These are phyloP conservation scores for Syncephalastrum monosporum DNA, from an alignment of 371 early-diverging fungal species.

Conservation along the genomic window DNA sequence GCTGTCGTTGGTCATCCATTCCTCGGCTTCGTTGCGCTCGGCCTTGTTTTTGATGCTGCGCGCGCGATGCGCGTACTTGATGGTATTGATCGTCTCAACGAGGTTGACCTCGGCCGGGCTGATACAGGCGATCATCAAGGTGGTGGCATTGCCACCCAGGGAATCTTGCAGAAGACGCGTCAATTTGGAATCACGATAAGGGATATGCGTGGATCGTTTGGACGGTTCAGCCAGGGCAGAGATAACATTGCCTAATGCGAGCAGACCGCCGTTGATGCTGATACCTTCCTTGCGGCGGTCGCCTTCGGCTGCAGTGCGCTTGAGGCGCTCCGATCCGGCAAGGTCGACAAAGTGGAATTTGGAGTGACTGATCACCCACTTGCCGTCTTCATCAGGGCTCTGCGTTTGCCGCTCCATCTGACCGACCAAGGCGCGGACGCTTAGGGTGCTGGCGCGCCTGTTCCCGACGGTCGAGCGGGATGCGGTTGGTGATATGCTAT, in stretches of 20 bases:
- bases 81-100: slow-evolving; percentile 89
- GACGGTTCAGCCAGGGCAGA: slow-evolving; percentile 90
- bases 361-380: slow-evolving; percentile 57
- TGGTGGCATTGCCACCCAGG: slow-evolving; percentile 90
- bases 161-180: slow-evolving; percentile 96
- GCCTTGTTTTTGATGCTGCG: slow-evolving; percentile 83
- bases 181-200: slow-evolving; percentile 98
- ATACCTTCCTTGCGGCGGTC: slow-evolving; percentile 97
- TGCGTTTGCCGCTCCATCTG: slow-evolving; percentile 13
- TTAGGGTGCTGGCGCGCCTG: slow-evolving; percentile 30
- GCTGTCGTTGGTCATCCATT: slow-evolving; percentile 62
- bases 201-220: slow-evolving; percentile 70
- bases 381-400: slow-evolving; percentile 24
- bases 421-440: slow-evolving; percentile 35
- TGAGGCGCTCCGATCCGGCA: slow-evolving; percentile 98
- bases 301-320: slow-evolving; percentile 93
- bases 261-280: slow-evolving; percentile 96
- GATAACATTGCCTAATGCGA: slow-evolving; percentile 99
- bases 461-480: slow-evolving; percentile 23
- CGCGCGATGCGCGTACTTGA: slow-evolving; percentile 90
- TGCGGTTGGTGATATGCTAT: slow-evolving; percentile 15
- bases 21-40: slow-evolving; percentile 67
- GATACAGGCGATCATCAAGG: slow-evolving; percentile 94
- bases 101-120: slow-evolving; percentile 78
- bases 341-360: slow-evolving; percentile 99